phyloP scores from a whole-genome alignment of 805 yeast genomes.

The Kodamaea hsintzibuensis region DNA sequence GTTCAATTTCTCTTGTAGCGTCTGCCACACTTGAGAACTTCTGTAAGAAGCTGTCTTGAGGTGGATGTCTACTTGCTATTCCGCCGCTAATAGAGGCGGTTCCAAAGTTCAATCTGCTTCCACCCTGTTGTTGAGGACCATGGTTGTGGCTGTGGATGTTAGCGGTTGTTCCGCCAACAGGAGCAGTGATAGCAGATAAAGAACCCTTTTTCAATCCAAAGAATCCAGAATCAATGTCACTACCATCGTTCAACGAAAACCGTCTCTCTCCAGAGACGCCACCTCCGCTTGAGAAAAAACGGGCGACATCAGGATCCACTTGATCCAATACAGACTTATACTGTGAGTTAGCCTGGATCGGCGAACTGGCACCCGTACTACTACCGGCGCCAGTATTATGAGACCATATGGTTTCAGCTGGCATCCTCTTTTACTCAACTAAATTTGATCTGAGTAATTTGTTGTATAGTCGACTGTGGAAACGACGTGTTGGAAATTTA shows the following conservation, averaged over 20 bases:
- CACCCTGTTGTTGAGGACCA: constrained; percentile 20
- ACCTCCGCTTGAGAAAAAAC: constrained; percentile 22
- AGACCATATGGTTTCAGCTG: constrained; percentile 47
- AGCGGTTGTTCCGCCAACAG: constrained; percentile 33
- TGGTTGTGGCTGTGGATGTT: constrained; percentile 17
- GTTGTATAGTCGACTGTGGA: neutral
- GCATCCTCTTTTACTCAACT: constrained; percentile 19
- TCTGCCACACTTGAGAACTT: constrained; percentile 67
- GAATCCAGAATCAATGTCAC: constrained; percentile 42
- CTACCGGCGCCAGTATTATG: constrained; percentile 16
- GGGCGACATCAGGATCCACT: constrained; percentile 44
- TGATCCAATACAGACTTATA: constrained; percentile 37
- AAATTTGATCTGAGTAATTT: neutral
- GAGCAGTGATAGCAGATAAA: constrained; percentile 48
- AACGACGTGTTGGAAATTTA: neutral
- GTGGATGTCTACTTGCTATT: constrained; percentile 47
- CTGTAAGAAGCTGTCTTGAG: constrained; percentile 54
- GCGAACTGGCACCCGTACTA: constrained; percentile 7
- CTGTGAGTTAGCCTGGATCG: constrained; percentile 19
- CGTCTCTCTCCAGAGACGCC: constrained; percentile 26
- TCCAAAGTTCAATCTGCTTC: constrained; percentile 44
- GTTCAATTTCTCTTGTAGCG: constrained; percentile 66
- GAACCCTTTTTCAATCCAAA: constrained; percentile 53
- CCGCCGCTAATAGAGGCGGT: constrained; percentile 65
- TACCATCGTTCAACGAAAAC: constrained; percentile 43